Evolutionary conservation across 495 filamentous ascomycete species (phyloP).

Genomic region (Tuber magnatum): DNA sequence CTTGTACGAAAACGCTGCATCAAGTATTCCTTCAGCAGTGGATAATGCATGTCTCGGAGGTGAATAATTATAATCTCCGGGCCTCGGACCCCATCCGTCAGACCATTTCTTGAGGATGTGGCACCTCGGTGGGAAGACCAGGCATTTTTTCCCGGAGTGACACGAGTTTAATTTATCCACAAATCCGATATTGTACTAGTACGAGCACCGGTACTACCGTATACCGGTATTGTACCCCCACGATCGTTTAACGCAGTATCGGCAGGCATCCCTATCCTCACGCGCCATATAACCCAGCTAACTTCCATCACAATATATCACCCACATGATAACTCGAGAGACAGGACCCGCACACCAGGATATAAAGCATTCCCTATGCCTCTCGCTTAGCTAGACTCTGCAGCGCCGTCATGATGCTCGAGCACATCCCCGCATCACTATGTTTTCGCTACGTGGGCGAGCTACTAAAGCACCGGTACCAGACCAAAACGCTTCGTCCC

Average conservation of each 20-base stretch:
- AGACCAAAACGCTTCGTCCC: neutral
- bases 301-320: neutral
- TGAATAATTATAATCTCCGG: neutral
- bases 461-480: neutral
- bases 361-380: neutral
- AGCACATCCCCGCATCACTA: neutral
- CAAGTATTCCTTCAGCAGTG: neutral
- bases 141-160: neutral
- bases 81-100: neutral
- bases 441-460: neutral
- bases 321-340: neutral
- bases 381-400: neutral
- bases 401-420: neutral
- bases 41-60: neutral
- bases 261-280: neutral
- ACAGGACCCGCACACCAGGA: neutral
- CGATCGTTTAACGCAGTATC: neutral
- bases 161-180: neutral
- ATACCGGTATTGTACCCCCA: neutral
- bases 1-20: too few species aligned
- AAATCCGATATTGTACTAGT: neutral
- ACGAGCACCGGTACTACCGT: too few species aligned
- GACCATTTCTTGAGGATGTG: neutral
- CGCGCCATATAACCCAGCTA: neutral
- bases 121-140: neutral